Conservation (phyloP, 257 asterid genomes). For the Solanum megistacrolobum region DNA sequence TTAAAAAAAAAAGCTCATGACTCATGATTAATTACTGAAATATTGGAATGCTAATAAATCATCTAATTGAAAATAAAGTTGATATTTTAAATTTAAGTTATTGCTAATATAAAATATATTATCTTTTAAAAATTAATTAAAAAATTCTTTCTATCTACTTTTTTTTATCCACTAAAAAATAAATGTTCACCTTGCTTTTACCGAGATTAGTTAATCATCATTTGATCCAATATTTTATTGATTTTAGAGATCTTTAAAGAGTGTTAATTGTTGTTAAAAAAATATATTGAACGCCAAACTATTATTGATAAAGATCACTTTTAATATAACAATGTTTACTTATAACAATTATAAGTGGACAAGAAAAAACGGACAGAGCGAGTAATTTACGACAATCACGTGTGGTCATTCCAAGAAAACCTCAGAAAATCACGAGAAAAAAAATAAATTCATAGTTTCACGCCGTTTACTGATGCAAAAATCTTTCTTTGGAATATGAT, state of each 20-base stretch:
- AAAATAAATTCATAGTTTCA: not conserved
- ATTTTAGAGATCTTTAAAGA: too few species aligned
- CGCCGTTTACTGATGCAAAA: not conserved
- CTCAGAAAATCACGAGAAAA: not conserved
- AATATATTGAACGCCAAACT: too few species aligned
- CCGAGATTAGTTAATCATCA: too few species aligned
- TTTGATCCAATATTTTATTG: too few species aligned
- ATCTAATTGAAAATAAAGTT: not conserved
- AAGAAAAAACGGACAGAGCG: not conserved
- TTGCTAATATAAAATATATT: not conserved
- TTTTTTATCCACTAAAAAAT: not conserved
- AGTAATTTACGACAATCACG: not conserved
- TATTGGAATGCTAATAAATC: not conserved
- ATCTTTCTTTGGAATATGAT: not conserved
- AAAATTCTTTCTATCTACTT: not conserved
- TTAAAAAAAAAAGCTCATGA: fast-evolving
- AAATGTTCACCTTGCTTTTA: not conserved
- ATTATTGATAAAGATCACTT: too few species aligned
- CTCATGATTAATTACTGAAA: not conserved
- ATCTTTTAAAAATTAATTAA: not conserved
- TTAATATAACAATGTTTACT: too few species aligned
- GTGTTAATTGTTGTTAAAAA: too few species aligned
- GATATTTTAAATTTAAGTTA: not conserved
- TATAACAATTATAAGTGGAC: not conserved
- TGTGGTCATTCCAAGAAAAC: not conserved